phyloP scores from a whole-genome alignment of 1,139 yeast genomes.

The Taiozyma sp. region DNA sequence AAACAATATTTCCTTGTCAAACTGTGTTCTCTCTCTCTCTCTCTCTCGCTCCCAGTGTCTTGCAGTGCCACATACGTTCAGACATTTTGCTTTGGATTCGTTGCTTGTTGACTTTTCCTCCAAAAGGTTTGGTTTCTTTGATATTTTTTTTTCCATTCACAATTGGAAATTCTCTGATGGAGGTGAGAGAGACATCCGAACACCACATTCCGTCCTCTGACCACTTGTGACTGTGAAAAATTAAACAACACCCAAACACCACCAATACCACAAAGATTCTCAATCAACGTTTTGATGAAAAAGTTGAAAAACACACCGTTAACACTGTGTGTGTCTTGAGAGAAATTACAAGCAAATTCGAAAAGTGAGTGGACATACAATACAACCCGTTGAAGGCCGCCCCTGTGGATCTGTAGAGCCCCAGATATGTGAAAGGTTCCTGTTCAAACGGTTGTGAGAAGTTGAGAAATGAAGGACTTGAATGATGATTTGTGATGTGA shows the following conservation, averaged over 20 bases:
- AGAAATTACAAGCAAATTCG: neutral
- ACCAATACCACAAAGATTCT: neutral
- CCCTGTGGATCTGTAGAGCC: neutral
- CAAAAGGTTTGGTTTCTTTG: neutral
- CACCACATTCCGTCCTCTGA: neutral
- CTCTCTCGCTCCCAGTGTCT: neutral
- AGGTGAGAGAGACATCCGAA: constrained; percentile 1
- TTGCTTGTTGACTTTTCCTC: neutral
- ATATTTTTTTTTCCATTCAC: neutral
- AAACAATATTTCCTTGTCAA: neutral
- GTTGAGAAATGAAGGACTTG: neutral
- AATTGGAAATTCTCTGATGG: neutral
- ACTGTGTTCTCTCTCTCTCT: neutral
- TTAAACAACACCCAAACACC: constrained; percentile 4
- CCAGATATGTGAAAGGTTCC: neutral
- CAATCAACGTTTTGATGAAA: neutral
- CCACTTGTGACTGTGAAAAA: constrained; percentile 2
- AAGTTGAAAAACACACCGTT: constrained; percentile 23
- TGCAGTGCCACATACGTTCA: constrained; percentile 20
- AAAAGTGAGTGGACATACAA: neutral
- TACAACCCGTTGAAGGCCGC: neutral
- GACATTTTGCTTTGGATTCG: constrained; percentile 16
- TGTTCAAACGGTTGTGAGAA: neutral
- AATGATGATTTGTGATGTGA: neutral
- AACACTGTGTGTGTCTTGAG: neutral